Base-by-base conservation (phyloP, 2,329 filamentous ascomycete species). In the Diaporthe ilicicola region DNA sequence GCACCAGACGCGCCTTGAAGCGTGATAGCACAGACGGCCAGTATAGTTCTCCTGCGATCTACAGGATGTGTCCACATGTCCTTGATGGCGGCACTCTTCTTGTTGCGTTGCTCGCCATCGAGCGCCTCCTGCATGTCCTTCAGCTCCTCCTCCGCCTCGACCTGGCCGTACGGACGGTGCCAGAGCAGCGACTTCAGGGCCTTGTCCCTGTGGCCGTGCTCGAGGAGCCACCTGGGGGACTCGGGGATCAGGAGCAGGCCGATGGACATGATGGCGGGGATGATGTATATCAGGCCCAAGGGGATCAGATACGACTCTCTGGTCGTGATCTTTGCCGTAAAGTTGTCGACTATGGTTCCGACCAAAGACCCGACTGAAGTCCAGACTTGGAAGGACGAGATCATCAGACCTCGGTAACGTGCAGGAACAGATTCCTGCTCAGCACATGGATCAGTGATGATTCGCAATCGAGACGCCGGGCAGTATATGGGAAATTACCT, bases 1-100 rank as follows among this genome's bases (percentile, higher is more conserved):
- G 85, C 84, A 12, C 87, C 87, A 1, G 84, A 86, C 3, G 86
- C 86, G 4, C 85, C 86, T 74, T 89, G 87, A 0, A 84, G 83
- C 0, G 82, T 83, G 19, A 89, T 78, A 1, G 83, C 83, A 12
- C 81, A 82, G 42, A 89, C 80, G 8, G 86, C 81, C 3, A 89
- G 71, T 0, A 85, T 74, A 0, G 86, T 88, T 27, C 87, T 81
- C 27, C 87, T 81, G 17, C 86, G 81, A 76, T 89, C 86, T 37
- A 88, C 78, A 1, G 86, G 85, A 74, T 88, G 84, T 48, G 77
- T 81, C 76, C 86, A 84, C 74, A 88, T 82, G 69, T 88, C 86
- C 24, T 83, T 74, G 48, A 87, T 75, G 67, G 77, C 72, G 74
- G 82, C 39, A 76, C 81, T 74, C 29, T 76, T 74, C 50, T 79